Evolutionary conservation across 768 basidiomycete species (phyloP), one percentile per base, ranked within the genome.

Genomic region (Mycena polygramma): DNA sequence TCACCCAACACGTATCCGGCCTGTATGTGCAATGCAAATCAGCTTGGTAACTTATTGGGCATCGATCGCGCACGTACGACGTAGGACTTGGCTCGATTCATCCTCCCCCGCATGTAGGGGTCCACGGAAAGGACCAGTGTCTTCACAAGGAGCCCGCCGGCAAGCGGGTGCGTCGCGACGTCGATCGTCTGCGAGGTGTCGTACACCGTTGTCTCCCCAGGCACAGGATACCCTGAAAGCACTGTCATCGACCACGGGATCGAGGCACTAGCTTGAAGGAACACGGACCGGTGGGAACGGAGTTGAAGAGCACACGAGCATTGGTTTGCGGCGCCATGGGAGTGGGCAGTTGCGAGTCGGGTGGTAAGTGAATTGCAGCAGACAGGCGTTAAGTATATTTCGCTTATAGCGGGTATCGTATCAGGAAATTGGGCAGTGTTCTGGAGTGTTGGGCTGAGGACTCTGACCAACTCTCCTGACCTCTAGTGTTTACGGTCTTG

Each of bases 91-190:
- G 52, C 63, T 11, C 46, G 67, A 10, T 81, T 74, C 88, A 89
- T 88, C 39, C 75, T 73, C 63, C 76, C 76, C 30, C 82, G 67
- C 76, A 85, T 69, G 72, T 84, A 84, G 2, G 84, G 83, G 66
- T 86, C 85, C 36, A 85, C 73, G 1, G 84, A 83, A 14, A 86
- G 74, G 4, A 81, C 82, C 19, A 90, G 81, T 0, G 82, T 83
- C 77, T 90, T 90, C 71, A 88, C 57, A 7, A 90, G 73, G 66
- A 88, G 75, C 0, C 86, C 85, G 0, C 86, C 85, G 26, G 86
- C 75, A 46, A 88, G 75, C 2, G 82, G 75, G 2, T 82, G 82
- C 35, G 74, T 83, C 24, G 88, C 85, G n/a, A 84, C 70, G 68
- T 90, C 89, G 72, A 90, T 89, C 1, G 79, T 83, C 59, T 83